Evolutionary conservation across 148 eudicot genomes (phyloP), one percentile per base, ranked within the genome.

Genomic region (Bassia scoparia): DNA sequence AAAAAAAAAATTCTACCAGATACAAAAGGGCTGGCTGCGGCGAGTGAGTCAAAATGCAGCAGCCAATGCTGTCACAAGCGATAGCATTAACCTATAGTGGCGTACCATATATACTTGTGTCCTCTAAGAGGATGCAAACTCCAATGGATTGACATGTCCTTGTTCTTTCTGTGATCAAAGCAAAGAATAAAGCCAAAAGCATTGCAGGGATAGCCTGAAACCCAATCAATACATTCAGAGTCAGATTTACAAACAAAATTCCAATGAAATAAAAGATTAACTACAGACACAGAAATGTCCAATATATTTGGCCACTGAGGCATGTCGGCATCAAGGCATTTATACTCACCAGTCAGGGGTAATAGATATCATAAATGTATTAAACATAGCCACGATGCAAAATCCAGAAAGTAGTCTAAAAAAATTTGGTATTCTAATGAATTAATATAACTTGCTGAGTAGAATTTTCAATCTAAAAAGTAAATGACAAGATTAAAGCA

Each of bases 21-120:
- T 95, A 95, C n/a, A 95, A 82, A 79, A 95, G 96, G 20, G 99
- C 99, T 35, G 99, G 99, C 73, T 95, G 99, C n/a, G 99, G 92
- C 41, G 99, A 89, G 67, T 79, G 96, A 67, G 97, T 87, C 84
- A 95, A 81, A 67, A 91, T 81, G 97, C 99, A 78, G 99, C 99
- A 73, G 97, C 76, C 80, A 95, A 84, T 67, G 99, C 99, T 50
- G 85, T 72, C 55, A 95, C 80, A 73, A 95, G 87, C 99, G 35
- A 91, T 50, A 73, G 88, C 91, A 81, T 95, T n/a, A 95, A 56
- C 99, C 97, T 72, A 72, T 79, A 68, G 81, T 80, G 61, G 99
- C 97, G 83, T 84, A 88, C 93, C 93, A 86, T 74, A 95, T 89
- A 66, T 95, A 95, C 69, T 87, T 95, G 77, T 82, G 79, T 60